Conservation (phyloP, 768 basidiomycete species). For the Boletellus emodensis region DNA sequence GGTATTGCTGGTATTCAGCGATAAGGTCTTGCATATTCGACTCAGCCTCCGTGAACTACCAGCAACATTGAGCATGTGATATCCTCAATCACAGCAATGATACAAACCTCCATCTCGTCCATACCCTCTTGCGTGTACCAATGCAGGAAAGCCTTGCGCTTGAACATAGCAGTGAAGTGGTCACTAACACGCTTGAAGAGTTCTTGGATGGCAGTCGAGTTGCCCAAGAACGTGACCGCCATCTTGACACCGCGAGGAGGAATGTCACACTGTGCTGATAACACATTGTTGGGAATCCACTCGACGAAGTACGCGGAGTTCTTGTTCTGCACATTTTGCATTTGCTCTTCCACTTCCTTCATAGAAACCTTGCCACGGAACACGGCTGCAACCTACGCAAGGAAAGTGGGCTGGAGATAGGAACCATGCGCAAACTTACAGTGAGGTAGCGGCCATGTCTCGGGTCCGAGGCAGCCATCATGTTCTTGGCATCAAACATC, state of each 20-base stretch:
- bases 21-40: slow-evolving; percentile 99
- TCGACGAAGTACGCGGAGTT: slow-evolving; percentile 98
- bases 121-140: slow-evolving; percentile 99
- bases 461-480: slow-evolving; percentile 99
- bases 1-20: slow-evolving; percentile 96
- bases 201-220: slow-evolving; percentile 96
- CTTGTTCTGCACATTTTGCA: slow-evolving; percentile 97
- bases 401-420: not conserved
- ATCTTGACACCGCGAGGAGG: slow-evolving; percentile 93
- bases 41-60: slow-evolving; percentile 93
- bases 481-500: slow-evolving; percentile 99
- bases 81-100: not conserved
- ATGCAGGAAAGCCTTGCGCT: slow-evolving; percentile 96
- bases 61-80: slow-evolving; percentile 1
- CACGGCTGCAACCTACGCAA: slow-evolving; percentile 73
- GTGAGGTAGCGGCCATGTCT: slow-evolving; percentile 97
- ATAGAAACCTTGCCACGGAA: slow-evolving; percentile 99
- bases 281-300: slow-evolving; percentile 99
- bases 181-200: slow-evolving; percentile 98
- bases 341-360: slow-evolving; percentile 99
- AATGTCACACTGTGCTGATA: slow-evolving; percentile 97
- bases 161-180: slow-evolving; percentile 99
- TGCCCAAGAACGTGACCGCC: slow-evolving; percentile 96
- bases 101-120: slow-evolving; percentile 88
- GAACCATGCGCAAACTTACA: slow-evolving; percentile 38